Conservation (phyloP, 2,329 filamentous ascomycete genomes). For the Pestalotiopsis sp. region DNA sequence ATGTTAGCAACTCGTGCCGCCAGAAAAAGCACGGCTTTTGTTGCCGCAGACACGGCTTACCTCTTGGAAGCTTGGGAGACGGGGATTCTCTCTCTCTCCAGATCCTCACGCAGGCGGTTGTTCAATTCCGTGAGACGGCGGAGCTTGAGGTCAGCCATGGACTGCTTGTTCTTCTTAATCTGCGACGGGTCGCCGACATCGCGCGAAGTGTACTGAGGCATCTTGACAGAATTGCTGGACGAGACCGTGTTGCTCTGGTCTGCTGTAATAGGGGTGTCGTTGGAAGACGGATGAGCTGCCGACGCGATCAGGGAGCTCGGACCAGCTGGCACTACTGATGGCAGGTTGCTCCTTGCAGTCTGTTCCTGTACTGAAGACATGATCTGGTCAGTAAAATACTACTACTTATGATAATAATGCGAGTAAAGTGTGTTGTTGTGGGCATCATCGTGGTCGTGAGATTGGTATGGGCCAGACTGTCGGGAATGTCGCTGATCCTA, state of each 20-base stretch:
- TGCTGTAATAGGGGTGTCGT: slow-evolving; percentile 12
- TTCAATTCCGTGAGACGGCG: slow-evolving; percentile 96
- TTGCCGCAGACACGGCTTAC: slow-evolving; percentile 48
- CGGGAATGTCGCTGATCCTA: slow-evolving; percentile 19
- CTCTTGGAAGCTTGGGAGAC: slow-evolving; percentile 91
- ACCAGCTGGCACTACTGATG: slow-evolving; percentile 21
- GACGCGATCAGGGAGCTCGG: slow-evolving; percentile 14
- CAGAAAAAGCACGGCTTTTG: neutral
- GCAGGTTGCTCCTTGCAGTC: slow-evolving; percentile 14
- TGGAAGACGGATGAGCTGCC: neutral
- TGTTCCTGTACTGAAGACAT: slow-evolving; percentile 24
- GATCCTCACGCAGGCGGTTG: slow-evolving; percentile 90
- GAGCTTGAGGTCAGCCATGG: slow-evolving; percentile 98
- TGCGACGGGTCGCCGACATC: slow-evolving; percentile 70
- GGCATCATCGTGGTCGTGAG: slow-evolving; percentile 5
- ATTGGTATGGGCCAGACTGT: slow-evolving; percentile 20
- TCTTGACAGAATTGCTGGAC: slow-evolving; percentile 39
- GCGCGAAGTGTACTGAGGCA: slow-evolving; percentile 69
- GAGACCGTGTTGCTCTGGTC: slow-evolving; percentile 21
- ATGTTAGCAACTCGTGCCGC: slow-evolving; percentile 16
- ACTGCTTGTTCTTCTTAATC: slow-evolving; percentile 94
- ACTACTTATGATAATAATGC: neutral
- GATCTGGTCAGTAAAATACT: slow-evolving; percentile 17
- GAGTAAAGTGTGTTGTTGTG: slow-evolving; percentile 12
- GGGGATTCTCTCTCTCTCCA: slow-evolving; percentile 93